These are phyloP conservation scores for Mucor saturninus DNA, from an alignment of 371 early-diverging fungal genomes.

Conservation along the genomic window DNA sequence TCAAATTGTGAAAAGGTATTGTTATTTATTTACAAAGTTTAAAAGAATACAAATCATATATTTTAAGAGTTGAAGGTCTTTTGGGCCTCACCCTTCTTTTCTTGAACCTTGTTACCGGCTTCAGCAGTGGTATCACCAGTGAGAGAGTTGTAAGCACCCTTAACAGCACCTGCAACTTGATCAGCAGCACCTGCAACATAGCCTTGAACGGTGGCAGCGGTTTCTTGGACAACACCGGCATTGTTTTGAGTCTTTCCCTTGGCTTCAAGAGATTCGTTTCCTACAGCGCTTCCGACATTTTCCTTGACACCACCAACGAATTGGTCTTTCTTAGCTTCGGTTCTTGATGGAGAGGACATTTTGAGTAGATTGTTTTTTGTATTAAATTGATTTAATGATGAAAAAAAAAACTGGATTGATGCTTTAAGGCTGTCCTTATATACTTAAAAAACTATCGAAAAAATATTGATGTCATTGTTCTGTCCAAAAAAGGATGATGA, in stretches of 20 bases:
- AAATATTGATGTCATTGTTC: too few species aligned
- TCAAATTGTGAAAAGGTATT: too few species aligned
- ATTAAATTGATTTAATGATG: not conserved
- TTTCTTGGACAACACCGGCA: constrained; percentile 20
- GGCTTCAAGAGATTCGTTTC: constrained; percentile 45
- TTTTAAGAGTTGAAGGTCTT: too few species aligned
- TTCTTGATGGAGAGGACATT: constrained; percentile 19
- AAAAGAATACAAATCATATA: too few species aligned
- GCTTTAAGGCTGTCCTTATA: not conserved
- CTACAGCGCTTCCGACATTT: constrained; percentile 37
- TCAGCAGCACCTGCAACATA: constrained; percentile 12
- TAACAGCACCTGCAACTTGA: too few species aligned
- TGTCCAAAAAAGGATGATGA: too few species aligned
- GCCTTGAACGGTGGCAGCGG: constrained; percentile 20
- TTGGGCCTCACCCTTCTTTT: too few species aligned
- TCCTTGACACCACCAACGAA: constrained; percentile 29
- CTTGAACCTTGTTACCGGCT: too few species aligned
- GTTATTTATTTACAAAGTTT: too few species aligned
- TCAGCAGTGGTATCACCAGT: too few species aligned
- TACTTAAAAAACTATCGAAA: not conserved
- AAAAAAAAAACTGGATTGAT: not conserved
- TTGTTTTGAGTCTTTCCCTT: constrained; percentile 33
- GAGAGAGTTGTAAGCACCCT: too few species aligned
- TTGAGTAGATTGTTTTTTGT: not conserved
- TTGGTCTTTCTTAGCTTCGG: constrained; percentile 30